Percentiles rank a stretch among this genome's conserved stretches.
Conservation (phyloP, 1,139 yeast genomes). For the Candida frijolesensis region DNA sequence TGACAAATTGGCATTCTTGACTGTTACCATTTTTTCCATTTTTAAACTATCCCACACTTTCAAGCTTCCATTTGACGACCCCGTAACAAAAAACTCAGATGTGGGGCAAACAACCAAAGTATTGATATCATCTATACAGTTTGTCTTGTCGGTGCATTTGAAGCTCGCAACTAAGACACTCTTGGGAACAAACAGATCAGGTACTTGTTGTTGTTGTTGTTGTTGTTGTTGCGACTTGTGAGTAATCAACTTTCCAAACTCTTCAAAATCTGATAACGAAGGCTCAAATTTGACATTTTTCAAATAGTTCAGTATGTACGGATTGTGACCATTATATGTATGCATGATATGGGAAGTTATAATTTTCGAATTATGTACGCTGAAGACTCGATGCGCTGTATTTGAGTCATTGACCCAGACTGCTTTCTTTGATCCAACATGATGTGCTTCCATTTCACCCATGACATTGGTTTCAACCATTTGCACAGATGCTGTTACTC, state of each 20-base stretch:
- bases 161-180: constrained; percentile 62
- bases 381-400: constrained; percentile 34
- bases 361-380: constrained; percentile 35
- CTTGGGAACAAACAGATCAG: constrained; percentile 22
- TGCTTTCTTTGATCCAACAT: constrained; percentile 16
- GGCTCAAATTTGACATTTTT: constrained; percentile 58
- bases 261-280: constrained; percentile 60
- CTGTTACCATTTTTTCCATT: constrained; percentile 65
- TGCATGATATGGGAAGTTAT: constrained; percentile 46
- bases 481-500: constrained; percentile 52
- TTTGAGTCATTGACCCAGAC: constrained; percentile 10
- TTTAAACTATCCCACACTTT: constrained; percentile 78
- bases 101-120: constrained; percentile 63
- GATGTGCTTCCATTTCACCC: constrained; percentile 54
- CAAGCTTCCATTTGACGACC: constrained; percentile 71
- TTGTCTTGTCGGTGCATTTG: constrained; percentile 21
- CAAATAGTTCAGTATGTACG: constrained; percentile 61
- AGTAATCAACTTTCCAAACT: constrained; percentile 53
- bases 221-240: constrained; percentile 4
- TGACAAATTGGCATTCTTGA: constrained; percentile 53
- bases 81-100: constrained; percentile 71
- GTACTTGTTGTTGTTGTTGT: not conserved
- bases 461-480: constrained; percentile 62
- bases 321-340: constrained; percentile 69
- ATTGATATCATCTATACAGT: constrained; percentile 44